phyloP scores from a whole-genome alignment of 1,284 basidiomycete genomes.

The Cryptococcus sp. region DNA sequence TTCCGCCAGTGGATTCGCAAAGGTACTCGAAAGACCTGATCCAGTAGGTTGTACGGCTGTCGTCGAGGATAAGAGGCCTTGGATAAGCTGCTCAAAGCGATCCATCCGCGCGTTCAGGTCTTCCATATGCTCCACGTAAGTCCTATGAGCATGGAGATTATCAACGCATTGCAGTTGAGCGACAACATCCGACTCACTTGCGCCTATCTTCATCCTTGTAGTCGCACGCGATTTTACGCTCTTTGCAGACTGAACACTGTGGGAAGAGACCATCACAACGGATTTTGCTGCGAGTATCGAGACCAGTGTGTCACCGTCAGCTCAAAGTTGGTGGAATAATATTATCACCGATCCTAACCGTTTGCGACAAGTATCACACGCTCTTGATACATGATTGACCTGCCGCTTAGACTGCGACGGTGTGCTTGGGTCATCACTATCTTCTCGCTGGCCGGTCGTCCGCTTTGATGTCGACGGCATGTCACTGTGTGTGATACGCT shows the following conservation, averaged over 20 bases:
- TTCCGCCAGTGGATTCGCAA: not conserved
- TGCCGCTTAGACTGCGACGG: constrained; percentile 1
- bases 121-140: constrained; percentile 17
- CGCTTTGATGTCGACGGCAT: no score
- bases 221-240: constrained; percentile 14
- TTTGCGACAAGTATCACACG: constrained; percentile 25
- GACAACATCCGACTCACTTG: constrained; percentile 14
- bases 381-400: constrained; percentile 16
- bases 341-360: constrained; percentile 10
- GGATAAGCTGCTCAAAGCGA: constrained; percentile 18
- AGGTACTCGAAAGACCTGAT: not conserved
- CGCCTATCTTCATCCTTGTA: constrained; percentile 29
- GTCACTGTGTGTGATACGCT: no score
- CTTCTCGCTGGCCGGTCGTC: no score
- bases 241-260: constrained; percentile 16
- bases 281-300: constrained; percentile 21
- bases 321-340: not conserved
- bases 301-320: not conserved
- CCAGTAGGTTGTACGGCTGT: not conserved
- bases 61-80: constrained; percentile 5
- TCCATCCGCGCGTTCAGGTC: constrained; percentile 20
- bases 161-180: not conserved
- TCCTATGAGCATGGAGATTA: constrained; percentile 2
- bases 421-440: not conserved
- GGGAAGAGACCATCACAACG: constrained; percentile 22